These are phyloP conservation scores for Diplodia scrobiculata DNA, from an alignment of 2,329 filamentous ascomycete species.

Conservation along the genomic window DNA sequence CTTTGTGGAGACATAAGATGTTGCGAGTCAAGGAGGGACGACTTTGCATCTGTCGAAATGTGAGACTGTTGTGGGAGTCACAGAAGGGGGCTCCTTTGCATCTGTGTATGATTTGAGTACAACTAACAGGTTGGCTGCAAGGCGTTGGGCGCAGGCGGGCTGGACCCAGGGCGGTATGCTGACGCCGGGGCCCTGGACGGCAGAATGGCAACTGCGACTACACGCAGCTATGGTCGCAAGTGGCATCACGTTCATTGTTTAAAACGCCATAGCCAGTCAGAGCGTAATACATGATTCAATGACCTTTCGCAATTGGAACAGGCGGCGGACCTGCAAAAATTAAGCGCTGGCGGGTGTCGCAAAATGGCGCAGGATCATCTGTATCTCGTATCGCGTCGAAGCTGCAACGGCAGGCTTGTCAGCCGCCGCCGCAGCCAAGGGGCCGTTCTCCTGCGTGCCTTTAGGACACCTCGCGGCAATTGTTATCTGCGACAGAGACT, in stretches of 20 bases:
- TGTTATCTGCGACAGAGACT: background rate
- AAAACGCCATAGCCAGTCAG: background rate
- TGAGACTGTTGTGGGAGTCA: background rate
- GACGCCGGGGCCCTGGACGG: background rate
- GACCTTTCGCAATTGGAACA: conserved; percentile 10
- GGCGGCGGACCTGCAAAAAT: conserved; percentile 7
- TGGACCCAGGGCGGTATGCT: conserved; percentile 15
- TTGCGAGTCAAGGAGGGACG: background rate
- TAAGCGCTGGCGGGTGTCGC: background rate
- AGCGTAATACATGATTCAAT: background rate
- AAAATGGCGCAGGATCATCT: conserved; percentile 20
- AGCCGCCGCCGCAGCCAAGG: conserved; percentile 23
- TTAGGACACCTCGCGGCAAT: conserved; percentile 22
- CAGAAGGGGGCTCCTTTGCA: background rate
- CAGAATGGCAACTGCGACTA: background rate
- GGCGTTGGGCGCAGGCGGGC: conserved; percentile 17
- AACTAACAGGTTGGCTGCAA: conserved; percentile 10
- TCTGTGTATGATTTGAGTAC: background rate
- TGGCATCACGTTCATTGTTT: conserved; percentile 4
- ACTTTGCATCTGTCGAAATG: background rate
- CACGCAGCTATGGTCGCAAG: background rate
- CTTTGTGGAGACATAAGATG: conserved; percentile 44
- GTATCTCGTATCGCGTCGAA: conserved; percentile 20
- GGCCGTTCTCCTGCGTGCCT: background rate
- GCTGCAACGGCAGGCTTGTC: conserved; percentile 14